Evolutionary conservation across 83 land plant genomes (phyloP), one percentile per base, ranked within the genome.

Genomic region (Thuja plicata): DNA sequence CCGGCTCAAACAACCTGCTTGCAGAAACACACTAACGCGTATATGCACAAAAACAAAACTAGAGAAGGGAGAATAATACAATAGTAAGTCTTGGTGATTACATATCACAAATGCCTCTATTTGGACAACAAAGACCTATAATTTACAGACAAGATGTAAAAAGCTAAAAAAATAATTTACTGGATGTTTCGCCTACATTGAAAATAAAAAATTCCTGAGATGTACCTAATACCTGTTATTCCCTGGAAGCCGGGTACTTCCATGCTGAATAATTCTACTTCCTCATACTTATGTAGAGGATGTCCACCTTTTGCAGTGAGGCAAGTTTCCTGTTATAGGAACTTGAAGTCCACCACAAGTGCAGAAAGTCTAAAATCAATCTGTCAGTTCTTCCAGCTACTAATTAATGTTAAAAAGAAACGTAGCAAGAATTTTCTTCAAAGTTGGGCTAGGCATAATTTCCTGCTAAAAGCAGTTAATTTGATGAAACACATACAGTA

Each of bases 341-440:
- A 79, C 41, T 34, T 84, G 8, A 84, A 52, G 62, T 84, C 38
- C 34, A 52, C 54, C 62, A 52, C 84, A 52, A 35, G 24, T 34
- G 37, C 16, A 35, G 66, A 50, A 30, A 55, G 12, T 8, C 62
- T 35, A 52, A 32, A 30, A 48, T 83, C 37, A 85, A 85, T 54
- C 27, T 85, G 38, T 85, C 60, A 34, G 27, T 50, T 37, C 86
- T 41, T 85, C 86, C 86, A 85, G 62, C 66, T 54, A 85, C 57
- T 54, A 54, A 34, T 85, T 85, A 85, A 15, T 11, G 54, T 50
- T 52, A 37, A 13, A 54, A 24, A 34, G 27, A 52, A 34, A 85
- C 7, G 54, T 32, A 60, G 54, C 62, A 85, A 54, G 86, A 85
- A 85, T 34, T 85, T 52, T 85, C 86, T 32, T 50, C 62, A 2